Base-by-base conservation (phyloP, 345 rosid genomes). In the Citrus inodora region DNA sequence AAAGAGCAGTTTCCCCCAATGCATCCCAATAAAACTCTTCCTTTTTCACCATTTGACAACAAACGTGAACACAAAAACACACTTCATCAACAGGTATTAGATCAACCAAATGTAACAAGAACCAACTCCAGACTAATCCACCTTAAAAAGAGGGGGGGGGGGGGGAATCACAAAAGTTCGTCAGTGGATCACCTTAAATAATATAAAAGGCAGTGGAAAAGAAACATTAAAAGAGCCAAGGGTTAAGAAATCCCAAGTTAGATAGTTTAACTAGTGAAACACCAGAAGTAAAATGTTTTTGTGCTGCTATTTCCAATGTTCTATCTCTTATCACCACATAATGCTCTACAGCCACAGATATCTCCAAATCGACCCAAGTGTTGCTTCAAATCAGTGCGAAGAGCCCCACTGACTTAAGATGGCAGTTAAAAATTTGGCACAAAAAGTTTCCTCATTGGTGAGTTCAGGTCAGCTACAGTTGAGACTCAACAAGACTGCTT, bases 391-490 rank as follows among this genome's bases (percentile, higher is more conserved):
- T 67, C 33, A 37, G 19, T 1, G 79, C 24, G 27, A 6, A 17
- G 7, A 67, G 22, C 7, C 48, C 51, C 71, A 51, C 35, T 17
- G n/a, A 66, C 51, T 37, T 67, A 55, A 25, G 27, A 51, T 14
- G 22, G 25, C 37, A 76, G 73, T 62, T n/a, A 74, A 60, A 60
- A 74, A 62, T 35, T 42, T 10, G 19, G 69, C 38, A 61, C 35
- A 25, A 25, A 38, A 9, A 24, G 21, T 42, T 13, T 28, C 58
- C 58, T 22, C 51, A n/a, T 58, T n/a, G 65, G 40, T 58, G 51
- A 73, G 51, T n/a, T 55, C 64, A 64, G 21, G 19, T 53, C 67
- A 25, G 75, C 55, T 62, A 63, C 81, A 46, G 37, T 56, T 30
- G 62, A 74, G 53, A 60, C 61, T 73, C 70, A 33, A 70, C 63